Base-by-base conservation (phyloP, 2,329 filamentous ascomycete species). In the Phialophora chinensis region DNA sequence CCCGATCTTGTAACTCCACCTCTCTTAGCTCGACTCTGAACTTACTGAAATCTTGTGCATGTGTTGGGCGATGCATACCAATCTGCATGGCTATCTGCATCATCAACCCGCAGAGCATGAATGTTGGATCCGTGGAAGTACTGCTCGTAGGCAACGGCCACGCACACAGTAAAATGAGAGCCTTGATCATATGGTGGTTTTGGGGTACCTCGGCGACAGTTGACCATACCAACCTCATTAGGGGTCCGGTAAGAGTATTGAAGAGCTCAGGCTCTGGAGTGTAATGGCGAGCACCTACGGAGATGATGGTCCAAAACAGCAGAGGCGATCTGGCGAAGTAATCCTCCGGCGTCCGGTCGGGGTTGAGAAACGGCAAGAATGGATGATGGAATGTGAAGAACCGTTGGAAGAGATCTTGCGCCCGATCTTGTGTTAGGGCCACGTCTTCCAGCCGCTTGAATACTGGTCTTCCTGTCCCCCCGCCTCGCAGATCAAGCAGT, bases 61-160 rank as follows among this genome's bases (percentile, higher is more conserved):
- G 86, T 0, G 86, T 87, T 1, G 87, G 87, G 33, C 87, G 82
- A 73, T 90, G 87, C 25, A 90, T 78, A 50, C 87, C 87, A 66
- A 88, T 86, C 72, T 89, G 87, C 82, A 88, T 86, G n/a, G 87
- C 86, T 53, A 89, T 82, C 74, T 89, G 86, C 78, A 89, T 86
- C 87, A 89, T 89, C 75, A 87, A 80, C 54, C 87, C 87, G 66
- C 85, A 86, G 12, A 88, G 79, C 82, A 88, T 88, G 73, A 88
- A 89, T 2, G 87, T 89, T 2, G 87, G 86, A 71, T 90, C 87
- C 5, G 84, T 85, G 6, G 85, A 87, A 0, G 87, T 89, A 56
- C 85, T 87, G 71, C 85, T 87, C 14, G 84, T 86, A 0, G 87
- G 87, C 20, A 89, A 80, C 0, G 87, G 87, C 87, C 87, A 90